Evolutionary conservation across 2,329 filamentous ascomycete genomes (phyloP), one percentile per base, ranked within the genome.

Genomic region (Ophiosphaerella herpotricha): DNA sequence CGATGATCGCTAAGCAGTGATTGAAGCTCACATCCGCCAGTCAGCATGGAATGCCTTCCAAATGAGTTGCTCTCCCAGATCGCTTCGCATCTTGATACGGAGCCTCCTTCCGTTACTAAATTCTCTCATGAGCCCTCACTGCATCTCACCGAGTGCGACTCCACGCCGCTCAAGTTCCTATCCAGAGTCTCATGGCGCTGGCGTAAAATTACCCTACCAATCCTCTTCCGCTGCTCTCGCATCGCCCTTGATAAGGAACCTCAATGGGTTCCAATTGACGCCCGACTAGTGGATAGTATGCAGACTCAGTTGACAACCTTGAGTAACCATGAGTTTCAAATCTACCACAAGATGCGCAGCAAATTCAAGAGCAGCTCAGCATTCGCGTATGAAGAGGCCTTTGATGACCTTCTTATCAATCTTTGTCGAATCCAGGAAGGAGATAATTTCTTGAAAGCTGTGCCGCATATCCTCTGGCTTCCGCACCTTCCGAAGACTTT

Each of bases 41-140:
- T 26, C 16, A 44, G 18, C 32, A 67, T 73, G 57, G 52, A 68
- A 33, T 47, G 54, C 1, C 63, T 75, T 3, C 71, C 72, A 21
- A 70, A 70, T 44, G 72, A 75, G 50, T 55, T 75, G 2, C 49
- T 71, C 1, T 57, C 71, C n/a, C 64, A 71, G 13, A 70, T 75
- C 31, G 60, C 67, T 3, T 57, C 55, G 1, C 58, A 72, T 23
- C 63, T 74, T 11, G 64, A 68, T n/a, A 31, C 37, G 4, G 48
- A 61, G 7, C 56, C 72, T 12, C 71, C 72, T 1, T 74, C 72
- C 3, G 49, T 68, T 35, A 47, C 38, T 12, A 67, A 68, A 24
- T 72, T 74, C 41, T 39, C 60, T 4, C 57, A 71, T 26, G 69
- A 74, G 44, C 71, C 72, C 7, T 61, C 63, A 1, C 12, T 45